phyloP scores from a whole-genome alignment of 192 early-diverging fungal genomes.

The Chytriomyces confervae region DNA sequence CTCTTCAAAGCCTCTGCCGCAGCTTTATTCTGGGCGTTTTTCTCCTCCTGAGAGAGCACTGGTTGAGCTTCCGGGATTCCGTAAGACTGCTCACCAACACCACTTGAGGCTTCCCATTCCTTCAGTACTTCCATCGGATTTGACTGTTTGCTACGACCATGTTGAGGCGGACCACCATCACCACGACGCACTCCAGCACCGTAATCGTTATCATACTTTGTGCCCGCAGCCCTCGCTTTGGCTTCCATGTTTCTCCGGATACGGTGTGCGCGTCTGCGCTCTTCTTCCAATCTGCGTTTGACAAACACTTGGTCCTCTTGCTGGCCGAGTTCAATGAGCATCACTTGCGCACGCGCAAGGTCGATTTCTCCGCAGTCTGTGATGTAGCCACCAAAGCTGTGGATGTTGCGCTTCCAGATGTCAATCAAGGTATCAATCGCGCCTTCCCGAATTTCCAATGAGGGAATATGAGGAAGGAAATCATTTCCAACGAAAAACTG shows the following conservation, averaged over 20 bases:
- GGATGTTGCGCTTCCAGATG: slow-evolving; percentile 62
- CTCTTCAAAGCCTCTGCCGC: slow-evolving; percentile 52
- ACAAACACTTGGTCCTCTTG: slow-evolving; percentile 60
- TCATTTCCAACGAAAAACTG: slow-evolving; percentile 96
- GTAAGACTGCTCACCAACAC: slow-evolving; percentile 1
- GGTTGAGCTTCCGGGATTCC: not conserved
- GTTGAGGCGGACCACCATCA: too few relatives aligned
- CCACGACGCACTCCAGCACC: slow-evolving; percentile 17
- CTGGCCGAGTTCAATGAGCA: slow-evolving; percentile 59
- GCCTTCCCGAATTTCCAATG: slow-evolving; percentile 92
- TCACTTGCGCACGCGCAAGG: slow-evolving; percentile 46
- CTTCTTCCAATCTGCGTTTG: slow-evolving; percentile 51
- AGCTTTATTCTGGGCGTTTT: slow-evolving; percentile 45
- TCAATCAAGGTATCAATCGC: slow-evolving; percentile 70
- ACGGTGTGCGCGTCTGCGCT: slow-evolving; percentile 43
- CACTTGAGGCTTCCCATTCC: not conserved
- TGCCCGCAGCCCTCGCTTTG: slow-evolving; percentile 14
- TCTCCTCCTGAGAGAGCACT: not conserved
- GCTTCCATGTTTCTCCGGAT: slow-evolving; percentile 42
- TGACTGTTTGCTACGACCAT: not conserved
- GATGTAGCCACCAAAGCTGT: slow-evolving; percentile 78
- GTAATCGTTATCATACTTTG: slow-evolving; percentile 10
- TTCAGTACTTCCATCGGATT: not conserved
- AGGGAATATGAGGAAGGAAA: slow-evolving; percentile 93
- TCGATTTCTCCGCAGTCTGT: slow-evolving; percentile 81